phyloP scores from a whole-genome alignment of 176 grass and related monocot species.

The Bromus sterilis region DNA sequence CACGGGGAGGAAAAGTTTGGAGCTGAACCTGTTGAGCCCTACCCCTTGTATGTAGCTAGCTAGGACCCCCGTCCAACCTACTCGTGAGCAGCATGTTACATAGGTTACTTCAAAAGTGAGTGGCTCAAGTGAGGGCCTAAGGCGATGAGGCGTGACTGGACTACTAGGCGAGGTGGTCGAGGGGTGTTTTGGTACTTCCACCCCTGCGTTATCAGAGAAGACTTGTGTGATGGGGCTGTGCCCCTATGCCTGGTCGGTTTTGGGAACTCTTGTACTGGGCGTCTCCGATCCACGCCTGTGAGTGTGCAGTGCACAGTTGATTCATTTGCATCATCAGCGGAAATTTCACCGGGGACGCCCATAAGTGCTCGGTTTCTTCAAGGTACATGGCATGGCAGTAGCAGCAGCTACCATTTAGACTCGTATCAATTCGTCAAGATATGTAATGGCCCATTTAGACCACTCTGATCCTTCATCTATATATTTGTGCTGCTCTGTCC shows the following conservation, averaged over 20 bases:
- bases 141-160: neutral
- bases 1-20: conserved; percentile 23
- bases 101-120: conserved; percentile 55
- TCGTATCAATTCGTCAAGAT: conserved; percentile 41
- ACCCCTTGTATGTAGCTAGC: neutral
- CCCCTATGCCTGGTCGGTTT: conserved; percentile 36
- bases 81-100: conserved; percentile 29
- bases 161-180: neutral
- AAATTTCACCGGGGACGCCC: conserved; percentile 6
- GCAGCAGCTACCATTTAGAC: conserved; percentile 35
- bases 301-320: neutral
- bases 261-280: conserved; percentile 17
- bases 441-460: neutral
- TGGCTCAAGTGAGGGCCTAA: conserved; percentile 14
- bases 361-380: conserved; percentile 10
- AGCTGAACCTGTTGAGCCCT: conserved; percentile 18
- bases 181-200: conserved; percentile 21
- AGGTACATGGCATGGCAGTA: neutral
- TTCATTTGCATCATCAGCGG: neutral
- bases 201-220: neutral
- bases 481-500: neutral
- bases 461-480: neutral
- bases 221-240: conserved; percentile 15
- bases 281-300: conserved; percentile 3
- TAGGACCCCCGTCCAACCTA: conserved; percentile 10